Evolutionary conservation across 2,329 filamentous ascomycete species (phyloP).

Genomic region (Fusarium sp.): DNA sequence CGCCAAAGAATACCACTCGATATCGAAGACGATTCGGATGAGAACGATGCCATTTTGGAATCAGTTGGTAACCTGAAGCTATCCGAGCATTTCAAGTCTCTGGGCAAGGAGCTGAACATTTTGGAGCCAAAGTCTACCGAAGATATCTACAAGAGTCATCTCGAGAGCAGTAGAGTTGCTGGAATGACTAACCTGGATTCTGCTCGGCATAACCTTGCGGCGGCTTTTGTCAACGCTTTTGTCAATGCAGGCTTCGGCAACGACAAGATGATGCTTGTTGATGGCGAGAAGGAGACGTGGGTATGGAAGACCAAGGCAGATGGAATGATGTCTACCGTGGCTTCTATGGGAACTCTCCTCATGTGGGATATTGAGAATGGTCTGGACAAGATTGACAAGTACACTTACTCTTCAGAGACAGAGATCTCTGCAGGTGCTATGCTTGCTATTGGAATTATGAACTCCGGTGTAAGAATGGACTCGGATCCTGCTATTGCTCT

Average conservation of each 20-base stretch:
- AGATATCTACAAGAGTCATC: constrained; percentile 99
- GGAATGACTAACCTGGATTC: constrained; percentile 96
- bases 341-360: constrained; percentile 90
- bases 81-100: constrained; percentile 90
- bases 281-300: constrained; percentile 91
- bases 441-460: constrained; percentile 95
- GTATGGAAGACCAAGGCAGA: constrained; percentile 99
- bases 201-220: constrained; percentile 93
- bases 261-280: constrained; percentile 97
- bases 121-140: constrained; percentile 96
- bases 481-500: constrained; percentile 91
- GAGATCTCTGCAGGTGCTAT: constrained; percentile 90
- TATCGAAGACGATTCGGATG: constrained; percentile 72
- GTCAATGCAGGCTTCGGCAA: constrained; percentile 95
- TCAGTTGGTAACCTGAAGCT: constrained; percentile 90
- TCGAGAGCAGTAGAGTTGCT: constrained; percentile 93
- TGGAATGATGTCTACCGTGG: constrained; percentile 96
- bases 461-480: constrained; percentile 89
- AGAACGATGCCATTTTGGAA: constrained; percentile 81
- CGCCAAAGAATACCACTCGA: constrained; percentile 91
- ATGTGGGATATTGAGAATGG: constrained; percentile 95
- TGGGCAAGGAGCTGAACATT: constrained; percentile 97
- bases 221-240: constrained; percentile 96
- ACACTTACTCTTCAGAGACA: constrained; percentile 85
- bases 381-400: constrained; percentile 93